phyloP scores from a whole-genome alignment of 2,329 filamentous ascomycete species.

The Diaporthe vaccinii region DNA sequence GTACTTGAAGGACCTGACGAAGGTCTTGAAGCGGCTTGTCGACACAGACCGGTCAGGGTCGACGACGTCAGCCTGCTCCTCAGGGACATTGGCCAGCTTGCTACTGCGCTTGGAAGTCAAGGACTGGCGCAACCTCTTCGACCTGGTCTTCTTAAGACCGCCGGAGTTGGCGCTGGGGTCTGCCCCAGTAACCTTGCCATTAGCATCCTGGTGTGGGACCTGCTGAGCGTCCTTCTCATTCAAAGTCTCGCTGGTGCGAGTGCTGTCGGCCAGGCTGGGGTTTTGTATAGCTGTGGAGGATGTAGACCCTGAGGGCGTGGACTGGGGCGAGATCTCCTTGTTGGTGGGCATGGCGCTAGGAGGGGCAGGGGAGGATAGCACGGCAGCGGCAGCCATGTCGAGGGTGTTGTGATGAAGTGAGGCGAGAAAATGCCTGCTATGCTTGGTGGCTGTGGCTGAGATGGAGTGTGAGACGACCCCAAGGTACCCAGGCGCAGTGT shows the following conservation, averaged over 20 bases:
- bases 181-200: slow-evolving; percentile 20
- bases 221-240: slow-evolving; percentile 48
- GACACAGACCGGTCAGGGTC: slow-evolving; percentile 59
- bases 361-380: slow-evolving; percentile 6
- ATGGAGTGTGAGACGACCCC: not conserved
- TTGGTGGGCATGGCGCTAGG: slow-evolving; percentile 6
- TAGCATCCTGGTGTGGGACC: slow-evolving; percentile 22
- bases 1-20: slow-evolving; percentile 64
- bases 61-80: slow-evolving; percentile 33
- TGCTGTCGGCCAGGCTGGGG: slow-evolving; percentile 48
- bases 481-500: not conserved
- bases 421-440: not conserved
- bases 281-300: slow-evolving; percentile 17
- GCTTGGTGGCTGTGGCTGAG: not conserved
- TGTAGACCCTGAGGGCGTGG: slow-evolving; percentile 6
- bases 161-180: slow-evolving; percentile 34
- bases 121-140: slow-evolving; percentile 16
- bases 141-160: slow-evolving; percentile 13
- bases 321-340: slow-evolving; percentile 13
- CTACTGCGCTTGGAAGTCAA: slow-evolving; percentile 32
- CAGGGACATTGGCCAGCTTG: slow-evolving; percentile 19
- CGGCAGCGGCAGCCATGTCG: slow-evolving; percentile 37
- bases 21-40: slow-evolving; percentile 63
- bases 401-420: not conserved
- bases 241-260: slow-evolving; percentile 51